These are phyloP conservation scores for Acrocalymma vagum DNA, from an alignment of 2,329 filamentous ascomycete genomes.

Conservation along the genomic window DNA sequence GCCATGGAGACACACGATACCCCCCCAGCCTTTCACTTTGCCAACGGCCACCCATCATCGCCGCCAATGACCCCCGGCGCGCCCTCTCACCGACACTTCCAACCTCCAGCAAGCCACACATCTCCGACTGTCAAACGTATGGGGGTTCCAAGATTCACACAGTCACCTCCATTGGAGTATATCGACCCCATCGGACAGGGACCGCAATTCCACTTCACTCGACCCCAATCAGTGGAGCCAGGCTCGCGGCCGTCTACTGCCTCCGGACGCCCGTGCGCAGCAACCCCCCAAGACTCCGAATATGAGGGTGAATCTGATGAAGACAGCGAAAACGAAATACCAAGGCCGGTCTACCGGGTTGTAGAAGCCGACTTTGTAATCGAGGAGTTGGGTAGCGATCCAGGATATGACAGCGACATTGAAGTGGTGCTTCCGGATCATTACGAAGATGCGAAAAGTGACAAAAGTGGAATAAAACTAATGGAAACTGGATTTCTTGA, in stretches of 20 bases:
- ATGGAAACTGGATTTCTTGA: constrained; percentile 41
- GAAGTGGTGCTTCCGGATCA: constrained; percentile 56
- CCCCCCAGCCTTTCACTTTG: constrained; percentile 35
- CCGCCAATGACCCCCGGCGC: constrained; percentile 47
- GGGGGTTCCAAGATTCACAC: constrained; percentile 32
- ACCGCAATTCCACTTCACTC: constrained; percentile 46
- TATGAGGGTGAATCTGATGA: constrained; percentile 33
- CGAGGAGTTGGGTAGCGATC: constrained; percentile 52
- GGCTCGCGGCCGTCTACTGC: constrained; percentile 48
- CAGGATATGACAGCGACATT: constrained; percentile 50
- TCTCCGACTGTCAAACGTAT: constrained; percentile 46
- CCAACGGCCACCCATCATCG: constrained; percentile 43
- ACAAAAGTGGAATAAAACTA: constrained; percentile 35
- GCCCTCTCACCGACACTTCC: constrained; percentile 35
- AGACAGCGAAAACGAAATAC: constrained; percentile 36
- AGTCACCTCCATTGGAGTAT: constrained; percentile 48
- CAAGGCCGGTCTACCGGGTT: constrained; percentile 30
- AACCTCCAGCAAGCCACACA: constrained; percentile 39
- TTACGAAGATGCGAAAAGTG: constrained; percentile 52
- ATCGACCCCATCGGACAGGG: constrained; percentile 46
- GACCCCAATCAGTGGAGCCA: constrained; percentile 41
- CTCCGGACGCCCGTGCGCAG: constrained; percentile 42
- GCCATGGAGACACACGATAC: constrained; percentile 43
- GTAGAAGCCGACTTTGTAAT: constrained; percentile 49
- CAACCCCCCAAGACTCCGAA: constrained; percentile 30